Base-by-base conservation (phyloP, 306 rosid species). In the Dryas drummondii region DNA sequence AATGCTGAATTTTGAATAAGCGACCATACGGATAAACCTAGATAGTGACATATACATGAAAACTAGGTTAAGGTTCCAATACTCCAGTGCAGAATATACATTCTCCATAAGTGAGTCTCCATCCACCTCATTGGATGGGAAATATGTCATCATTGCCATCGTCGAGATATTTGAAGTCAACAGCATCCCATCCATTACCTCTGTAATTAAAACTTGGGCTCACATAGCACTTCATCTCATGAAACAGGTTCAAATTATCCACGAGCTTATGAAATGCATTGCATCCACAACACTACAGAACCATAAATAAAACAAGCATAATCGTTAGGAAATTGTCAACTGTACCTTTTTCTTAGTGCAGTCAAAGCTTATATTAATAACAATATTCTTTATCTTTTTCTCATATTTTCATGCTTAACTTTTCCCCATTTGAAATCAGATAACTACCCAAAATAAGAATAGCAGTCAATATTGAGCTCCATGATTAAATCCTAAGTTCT, bases 261-360 rank as follows among this genome's bases (percentile, higher is more conserved):
- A 93, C 98, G 2, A 91, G 97, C 93, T 93, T 93, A 76, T 93
- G 98, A 79, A 86, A 93, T 5, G 96, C 98, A 73, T 82, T 88
- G 89, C 98, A 93, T 67, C 96, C 93, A 68, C 97, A 93, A 63
- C 98, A 93, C 98, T 93, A 76, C 66, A 74, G 73, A 75, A 80
- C 71, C 71, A 52, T 8, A 52, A 69, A 55, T 9, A 47, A 70
- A 76, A 57, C 19, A 53, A 41, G 9, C 55, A 42, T 61, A 4
- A 3, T 17, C n/a, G 3, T 26, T 6, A 66, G 53, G n/a, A 49
- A 16, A 47, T 6, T 15, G n/a, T 58, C 16, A 54, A 41, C 75
- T 57, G 22, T 6, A 45, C 10, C n/a, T 7, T 70, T 32, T 4
- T 4, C 22, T 12, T 5, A 46, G 11, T 3, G 16, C 57, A 17